Evolutionary conservation across 2,329 filamentous ascomycete species (phyloP).

Genomic region (Sporothrix protearum): DNA sequence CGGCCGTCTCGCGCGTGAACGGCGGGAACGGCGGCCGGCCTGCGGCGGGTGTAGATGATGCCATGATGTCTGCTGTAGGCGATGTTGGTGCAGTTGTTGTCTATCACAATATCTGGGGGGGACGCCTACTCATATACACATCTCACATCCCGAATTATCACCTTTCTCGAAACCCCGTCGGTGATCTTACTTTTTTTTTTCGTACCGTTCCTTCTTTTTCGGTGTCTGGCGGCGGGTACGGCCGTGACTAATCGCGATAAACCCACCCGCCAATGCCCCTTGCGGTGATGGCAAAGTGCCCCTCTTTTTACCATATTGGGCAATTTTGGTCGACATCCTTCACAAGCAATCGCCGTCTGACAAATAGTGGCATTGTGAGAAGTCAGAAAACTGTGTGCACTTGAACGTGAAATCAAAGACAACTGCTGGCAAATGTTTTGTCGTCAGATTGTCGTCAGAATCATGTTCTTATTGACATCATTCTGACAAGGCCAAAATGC

Average conservation of each 20-base stretch:
- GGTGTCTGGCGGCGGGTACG: background rate
- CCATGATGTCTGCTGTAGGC: conserved; percentile 8
- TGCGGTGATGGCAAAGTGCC: background rate
- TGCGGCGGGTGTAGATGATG: background rate
- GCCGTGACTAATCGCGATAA: conserved; percentile 1
- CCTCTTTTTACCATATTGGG: conserved; percentile 3
- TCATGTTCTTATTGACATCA: background rate
- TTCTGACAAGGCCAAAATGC: too few species aligned
- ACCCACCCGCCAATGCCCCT: background rate
- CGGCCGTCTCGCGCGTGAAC: conserved; percentile 69
- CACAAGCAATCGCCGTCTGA: background rate
- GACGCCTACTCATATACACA: background rate
- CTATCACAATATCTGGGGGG: background rate
- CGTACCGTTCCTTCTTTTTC: background rate
- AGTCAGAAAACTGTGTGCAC: too few species aligned
- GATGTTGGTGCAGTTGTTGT: background rate
- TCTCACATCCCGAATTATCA: background rate
- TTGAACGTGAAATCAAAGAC: too few species aligned
- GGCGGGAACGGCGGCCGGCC: conserved; percentile 57
- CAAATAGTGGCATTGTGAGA: background rate
- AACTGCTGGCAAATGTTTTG: too few species aligned
- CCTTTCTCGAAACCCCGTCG: too few species aligned
- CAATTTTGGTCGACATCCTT: conserved; percentile 8
- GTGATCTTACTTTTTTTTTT: background rate
- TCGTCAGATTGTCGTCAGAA: background rate